Base-by-base conservation (phyloP, 164 flowering plant species). In the Chimonanthus salicifolius region DNA sequence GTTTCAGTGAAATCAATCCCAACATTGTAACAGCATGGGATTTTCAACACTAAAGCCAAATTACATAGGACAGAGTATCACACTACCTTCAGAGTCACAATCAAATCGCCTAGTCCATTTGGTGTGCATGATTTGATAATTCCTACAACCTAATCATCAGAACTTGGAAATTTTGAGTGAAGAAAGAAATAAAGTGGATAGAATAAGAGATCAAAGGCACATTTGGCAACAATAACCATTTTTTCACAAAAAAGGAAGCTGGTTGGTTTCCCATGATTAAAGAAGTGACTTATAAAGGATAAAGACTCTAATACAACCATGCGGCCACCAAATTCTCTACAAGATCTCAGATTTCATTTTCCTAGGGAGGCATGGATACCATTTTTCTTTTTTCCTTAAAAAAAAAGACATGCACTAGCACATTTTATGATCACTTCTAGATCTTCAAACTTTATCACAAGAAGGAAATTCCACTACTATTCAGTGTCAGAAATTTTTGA, bases 51-150 rank as follows among this genome's bases (percentile, higher is more conserved):
- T 0, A 18, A 18, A 18, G 9, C 18, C 4, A 54, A 60, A 43
- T 7, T 9, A 71, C 47, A 47, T 60, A 16, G 68, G 21, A n/a
- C 16, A 33, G 33, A 33, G 33, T 3, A 68, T 46, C 60, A n/a
- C 2, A 67, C 69, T 83, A 90, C 97, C 94, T 91, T 92, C 66
- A 92, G 79, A 68, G 88, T 85, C 18, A 84, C 84, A 80, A 83
- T 83, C 70, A 88, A 18, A 77, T 86, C 90, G n/a, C 98, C 96
- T 62, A 87, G 85, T 51, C 92, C 90, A 82, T 87, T 89, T 4
- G 88, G 86, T 15, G 77, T 78, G 76, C 86, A 85, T 47, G 92
- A 82, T 79, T 87, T 87, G 77, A 90, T 80, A 44, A 90, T 77
- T 3, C 91, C 96, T 64, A 87, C 92, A 77, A 90, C 85, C 95